phyloP scores from a whole-genome alignment of 2,329 filamentous ascomycete genomes.

The Colletotrichum lini region DNA sequence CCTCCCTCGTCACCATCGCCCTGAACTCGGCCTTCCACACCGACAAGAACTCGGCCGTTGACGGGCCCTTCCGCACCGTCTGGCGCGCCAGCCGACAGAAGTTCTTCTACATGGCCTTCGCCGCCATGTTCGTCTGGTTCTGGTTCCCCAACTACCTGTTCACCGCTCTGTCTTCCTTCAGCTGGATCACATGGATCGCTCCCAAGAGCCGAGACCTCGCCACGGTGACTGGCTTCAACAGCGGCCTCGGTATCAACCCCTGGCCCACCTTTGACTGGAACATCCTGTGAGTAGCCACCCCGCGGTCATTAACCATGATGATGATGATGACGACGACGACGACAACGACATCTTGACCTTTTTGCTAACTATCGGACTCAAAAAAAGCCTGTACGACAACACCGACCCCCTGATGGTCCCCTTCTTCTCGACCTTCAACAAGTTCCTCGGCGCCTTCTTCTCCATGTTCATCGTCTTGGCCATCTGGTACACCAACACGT shows the following conservation, averaged over 20 bases:
- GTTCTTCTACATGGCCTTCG: slow-evolving; percentile 58
- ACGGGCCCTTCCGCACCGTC: slow-evolving; percentile 51
- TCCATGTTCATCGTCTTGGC: slow-evolving; percentile 68
- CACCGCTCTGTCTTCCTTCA: slow-evolving; percentile 58
- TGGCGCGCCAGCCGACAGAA: slow-evolving; percentile 55
- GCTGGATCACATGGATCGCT: slow-evolving; percentile 63
- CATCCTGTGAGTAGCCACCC: slow-evolving; percentile 28
- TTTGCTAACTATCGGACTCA: too few relatives aligned
- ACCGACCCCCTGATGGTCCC: slow-evolving; percentile 63
- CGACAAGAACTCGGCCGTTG: slow-evolving; percentile 48
- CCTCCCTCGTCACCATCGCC: slow-evolving; percentile 60
- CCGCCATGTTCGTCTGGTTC: slow-evolving; percentile 63
- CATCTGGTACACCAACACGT: slow-evolving; percentile 72
- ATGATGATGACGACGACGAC: too few relatives aligned
- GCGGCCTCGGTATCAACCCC: slow-evolving; percentile 50
- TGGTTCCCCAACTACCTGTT: slow-evolving; percentile 65
- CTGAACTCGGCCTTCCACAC: slow-evolving; percentile 59
- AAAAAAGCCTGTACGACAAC: slow-evolving; percentile 39
- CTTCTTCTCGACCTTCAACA: slow-evolving; percentile 74
- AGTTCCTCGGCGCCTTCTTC: slow-evolving; percentile 69
- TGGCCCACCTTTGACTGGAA: slow-evolving; percentile 52
- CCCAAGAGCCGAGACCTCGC: slow-evolving; percentile 51
- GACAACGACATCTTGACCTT: too few relatives aligned
- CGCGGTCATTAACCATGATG: background rate
- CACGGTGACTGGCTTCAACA: slow-evolving; percentile 49